phyloP scores from a whole-genome alignment of 1,284 basidiomycete genomes.

The Ganoderma lucidum region DNA sequence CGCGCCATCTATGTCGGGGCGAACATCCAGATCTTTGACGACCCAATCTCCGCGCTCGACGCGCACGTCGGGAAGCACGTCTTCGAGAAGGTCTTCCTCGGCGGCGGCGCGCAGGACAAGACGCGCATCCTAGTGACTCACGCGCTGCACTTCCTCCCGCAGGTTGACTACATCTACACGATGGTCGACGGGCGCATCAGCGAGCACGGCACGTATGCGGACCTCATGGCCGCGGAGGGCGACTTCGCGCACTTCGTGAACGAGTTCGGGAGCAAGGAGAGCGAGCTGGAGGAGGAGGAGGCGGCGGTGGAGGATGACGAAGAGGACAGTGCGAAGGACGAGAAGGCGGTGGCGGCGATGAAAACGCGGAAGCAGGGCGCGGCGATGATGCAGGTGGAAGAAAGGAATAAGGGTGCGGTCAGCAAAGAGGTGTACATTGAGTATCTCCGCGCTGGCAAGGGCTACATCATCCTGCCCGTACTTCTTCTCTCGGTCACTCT shows the following conservation, averaged over 20 bases:
- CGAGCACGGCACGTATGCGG: constrained; percentile 80
- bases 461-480: constrained; percentile 59
- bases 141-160: constrained; percentile 82
- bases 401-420: constrained; percentile 68
- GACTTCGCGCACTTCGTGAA: constrained; percentile 78
- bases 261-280: constrained; percentile 68
- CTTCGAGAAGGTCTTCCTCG: constrained; percentile 85
- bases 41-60: constrained; percentile 82
- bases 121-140: constrained; percentile 89
- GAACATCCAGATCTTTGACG: constrained; percentile 89
- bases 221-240: constrained; percentile 69
- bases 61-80: constrained; percentile 90
- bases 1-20: constrained; percentile 88
- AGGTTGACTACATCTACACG: constrained; percentile 80
- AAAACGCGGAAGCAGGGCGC: constrained; percentile 46
- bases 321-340: constrained; percentile 10
- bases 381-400: constrained; percentile 71
- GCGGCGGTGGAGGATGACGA: constrained; percentile 44
- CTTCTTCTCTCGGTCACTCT: constrained; percentile 59
- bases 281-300: constrained; percentile 40
- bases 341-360: constrained; percentile 44
- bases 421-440: constrained; percentile 57
- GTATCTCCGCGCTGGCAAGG: constrained; percentile 65
- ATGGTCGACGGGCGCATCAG: constrained; percentile 76
- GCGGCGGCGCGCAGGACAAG: constrained; percentile 63